Base-by-base conservation (phyloP, 2,329 filamentous ascomycete genomes). In the Cercospora zeina region DNA sequence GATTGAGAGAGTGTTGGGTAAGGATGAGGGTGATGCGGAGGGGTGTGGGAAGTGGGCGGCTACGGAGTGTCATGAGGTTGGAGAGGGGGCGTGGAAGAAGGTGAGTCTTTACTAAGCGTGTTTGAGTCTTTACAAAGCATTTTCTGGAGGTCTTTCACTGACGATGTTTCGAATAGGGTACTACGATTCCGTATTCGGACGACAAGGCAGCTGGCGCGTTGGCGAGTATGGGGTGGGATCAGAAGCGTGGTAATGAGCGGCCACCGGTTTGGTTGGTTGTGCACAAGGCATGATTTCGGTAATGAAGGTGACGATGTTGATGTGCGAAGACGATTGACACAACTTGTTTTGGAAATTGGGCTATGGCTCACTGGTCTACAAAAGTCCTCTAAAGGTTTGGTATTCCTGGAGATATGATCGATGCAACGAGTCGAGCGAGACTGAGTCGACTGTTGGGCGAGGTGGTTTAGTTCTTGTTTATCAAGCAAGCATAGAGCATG, bases 231-330 rank as follows among this genome's bases (percentile, higher is more conserved):
- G 72, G 74, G 2, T 76, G 74, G 74, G 69, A 62, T 58, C 63
- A 60, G 55, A 73, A 68, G 68, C 59, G 72, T 2, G 72, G 74
- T 5, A 63, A 51, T 1, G 58, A 50, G 16, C 58, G 72, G 58
- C 72, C 73, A 21, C 74, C 74, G 34, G 74, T 76, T n/a, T 74
- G 73, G 72, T 60, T 73, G 62, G 68, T 72, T 24, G 63, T 75
- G 51, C 72, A 74, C 59, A 71, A 71, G 65, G 66, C 58, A 21
- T 72, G 63, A 68, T 45, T 10, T 21, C 3, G 16, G 3, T 10
- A 24, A 45, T 2, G 9, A 45, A 2, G 47, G 27, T 16, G 47
- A 16, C 13, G 16, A 51, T 11, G 6, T 10, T 31, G 24, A 4
- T 51, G 24, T 13, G 3, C n/a, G 8, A 39, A 16, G 24, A 30